phyloP scores from a whole-genome alignment of 805 yeast species.

The Nakazawaea molendinolei region DNA sequence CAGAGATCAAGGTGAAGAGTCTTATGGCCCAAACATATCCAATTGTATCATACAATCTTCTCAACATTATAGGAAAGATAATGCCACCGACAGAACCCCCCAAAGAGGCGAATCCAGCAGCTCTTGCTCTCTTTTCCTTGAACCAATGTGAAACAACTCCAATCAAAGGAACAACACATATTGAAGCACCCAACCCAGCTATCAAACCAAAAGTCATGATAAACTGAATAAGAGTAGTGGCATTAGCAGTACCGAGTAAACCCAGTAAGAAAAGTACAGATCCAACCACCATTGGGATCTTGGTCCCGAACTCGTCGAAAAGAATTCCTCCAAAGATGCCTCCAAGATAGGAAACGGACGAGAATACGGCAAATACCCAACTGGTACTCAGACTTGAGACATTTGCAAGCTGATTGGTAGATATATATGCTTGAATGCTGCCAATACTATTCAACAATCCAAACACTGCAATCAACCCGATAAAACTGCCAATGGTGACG shows the following conservation, averaged over 20 bases:
- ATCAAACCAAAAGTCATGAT: slow-evolving; percentile 33
- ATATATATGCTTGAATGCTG: slow-evolving; percentile 55
- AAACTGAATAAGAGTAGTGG: slow-evolving; percentile 31
- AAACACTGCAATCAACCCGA: slow-evolving; percentile 46
- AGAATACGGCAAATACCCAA: slow-evolving; percentile 59
- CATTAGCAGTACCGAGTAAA: slow-evolving; percentile 43
- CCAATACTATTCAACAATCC: slow-evolving; percentile 58
- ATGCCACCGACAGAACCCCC: slow-evolving; percentile 69
- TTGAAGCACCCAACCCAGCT: slow-evolving; percentile 35
- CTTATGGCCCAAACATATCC: slow-evolving; percentile 62
- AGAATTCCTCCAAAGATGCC: slow-evolving; percentile 50
- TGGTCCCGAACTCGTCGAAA: slow-evolving; percentile 49
- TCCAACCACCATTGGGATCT: slow-evolving; percentile 33
- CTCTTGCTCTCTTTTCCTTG: slow-evolving; percentile 32
- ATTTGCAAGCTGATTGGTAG: slow-evolving; percentile 44
- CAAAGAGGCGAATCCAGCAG: slow-evolving; percentile 25
- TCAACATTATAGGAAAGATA: slow-evolving; percentile 47
- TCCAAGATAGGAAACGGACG: slow-evolving; percentile 40
- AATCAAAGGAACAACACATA: slow-evolving; percentile 37
- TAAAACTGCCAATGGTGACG: slow-evolving; percentile 51
- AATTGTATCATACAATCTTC: slow-evolving; percentile 34
- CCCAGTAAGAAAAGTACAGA: slow-evolving; percentile 38
- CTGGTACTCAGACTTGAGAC: slow-evolving; percentile 37
- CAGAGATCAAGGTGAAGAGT: slow-evolving; percentile 31
- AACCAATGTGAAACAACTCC: slow-evolving; percentile 43